A percentile compares a stretch with the other conserved stretches of the same genome.
phyloP scores from a whole-genome alignment of 179 eudicot genomes.

The Drosera spatulata region DNA sequence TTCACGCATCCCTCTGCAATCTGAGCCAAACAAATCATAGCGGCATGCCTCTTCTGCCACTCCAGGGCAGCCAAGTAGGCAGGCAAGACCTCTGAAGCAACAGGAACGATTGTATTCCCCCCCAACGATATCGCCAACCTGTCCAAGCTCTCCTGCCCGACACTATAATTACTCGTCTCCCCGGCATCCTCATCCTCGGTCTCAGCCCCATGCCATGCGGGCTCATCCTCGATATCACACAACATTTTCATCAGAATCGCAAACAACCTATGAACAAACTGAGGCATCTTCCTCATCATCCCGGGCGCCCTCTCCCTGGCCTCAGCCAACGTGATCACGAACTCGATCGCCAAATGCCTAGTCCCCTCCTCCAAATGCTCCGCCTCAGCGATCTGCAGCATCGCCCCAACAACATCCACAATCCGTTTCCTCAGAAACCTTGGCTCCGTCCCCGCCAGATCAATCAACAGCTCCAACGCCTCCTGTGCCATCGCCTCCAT shows the following conservation, averaged over 20 bases:
- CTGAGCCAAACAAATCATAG: conserved; percentile 19
- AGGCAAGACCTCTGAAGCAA: conserved; percentile 22
- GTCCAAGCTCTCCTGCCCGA: conserved; percentile 25
- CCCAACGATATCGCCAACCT: conserved; percentile 20
- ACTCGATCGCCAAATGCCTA: conserved; percentile 13
- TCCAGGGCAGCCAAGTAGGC: conserved; percentile 21
- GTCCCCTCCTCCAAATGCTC: conserved; percentile 10
- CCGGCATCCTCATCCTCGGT: conserved; percentile 26
- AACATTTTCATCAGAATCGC: conserved; percentile 20
- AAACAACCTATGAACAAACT: conserved; percentile 18
- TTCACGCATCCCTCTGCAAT: conserved; percentile 27
- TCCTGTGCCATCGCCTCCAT: conserved; percentile 14
- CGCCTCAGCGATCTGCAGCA: conserved; percentile 16
- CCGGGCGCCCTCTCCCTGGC: conserved; percentile 28
- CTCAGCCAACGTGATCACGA: conserved; percentile 22
- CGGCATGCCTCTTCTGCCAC: conserved; percentile 23
- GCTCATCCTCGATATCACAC: conserved; percentile 22
- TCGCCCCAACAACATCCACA: conserved; percentile 8
- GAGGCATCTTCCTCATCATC: conserved; percentile 28
- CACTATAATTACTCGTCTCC: conserved; percentile 19
- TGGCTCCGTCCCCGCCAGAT: conserved; percentile 12
- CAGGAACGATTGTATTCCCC: conserved; percentile 20
- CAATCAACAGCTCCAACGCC: conserved; percentile 11
- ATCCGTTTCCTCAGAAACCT: conserved; percentile 7
- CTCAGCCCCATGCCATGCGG: conserved; percentile 21